Evolutionary conservation across 176 grass and related monocot species (phyloP), one percentile per base, ranked within the genome.

Genomic region (Elaeis guineensis): DNA sequence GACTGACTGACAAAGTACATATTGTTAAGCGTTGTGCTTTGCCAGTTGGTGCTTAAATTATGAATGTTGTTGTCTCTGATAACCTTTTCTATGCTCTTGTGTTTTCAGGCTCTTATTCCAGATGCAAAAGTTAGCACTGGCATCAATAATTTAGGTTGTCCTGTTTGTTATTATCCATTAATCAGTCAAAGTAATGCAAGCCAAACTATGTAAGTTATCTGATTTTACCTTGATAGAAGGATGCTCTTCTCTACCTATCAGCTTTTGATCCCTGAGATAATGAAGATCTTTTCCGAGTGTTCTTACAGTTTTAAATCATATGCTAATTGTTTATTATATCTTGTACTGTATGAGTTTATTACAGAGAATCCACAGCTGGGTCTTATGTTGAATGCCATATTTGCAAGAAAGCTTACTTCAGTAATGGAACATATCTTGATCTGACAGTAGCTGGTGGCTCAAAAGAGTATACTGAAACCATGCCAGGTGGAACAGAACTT

Each of bases 101-200:
- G 30, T 71, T 52, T 76, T 17, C 59, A 89, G 80, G 85, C 58
- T 21, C 21, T 63, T 51, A 32, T 18, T 52, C 54, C 56, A 61
- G 63, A 64, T 51, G 22, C 17, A 64, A 69, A 54, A 35, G 5
- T 28, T 28, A 66, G 64, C 54, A 19, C 49, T 6, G 64, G 72
- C n/a, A 56, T 76, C 5, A 69, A 23, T 15, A 85, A 71, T 20
- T 54, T 95, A 21, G 90, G 82, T 6, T 95, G 82, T 14, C 90
- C 90, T 73, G 85, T 89, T 64, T 95, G 89, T 62, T 89, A 95
- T 49, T 75, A 74, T 72, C 79, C 82, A 17, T 76, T 95, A 16
- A 39, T 29, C 39, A 82, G 35, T 49, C 35, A 64, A 17, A 64
- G 68, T 17, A 62, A 79, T 78, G 52, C 56, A 59, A 16, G 49